Base-by-base conservation (phyloP, 352 stramenopile genomes). In the Phytophthora megakarya region DNA sequence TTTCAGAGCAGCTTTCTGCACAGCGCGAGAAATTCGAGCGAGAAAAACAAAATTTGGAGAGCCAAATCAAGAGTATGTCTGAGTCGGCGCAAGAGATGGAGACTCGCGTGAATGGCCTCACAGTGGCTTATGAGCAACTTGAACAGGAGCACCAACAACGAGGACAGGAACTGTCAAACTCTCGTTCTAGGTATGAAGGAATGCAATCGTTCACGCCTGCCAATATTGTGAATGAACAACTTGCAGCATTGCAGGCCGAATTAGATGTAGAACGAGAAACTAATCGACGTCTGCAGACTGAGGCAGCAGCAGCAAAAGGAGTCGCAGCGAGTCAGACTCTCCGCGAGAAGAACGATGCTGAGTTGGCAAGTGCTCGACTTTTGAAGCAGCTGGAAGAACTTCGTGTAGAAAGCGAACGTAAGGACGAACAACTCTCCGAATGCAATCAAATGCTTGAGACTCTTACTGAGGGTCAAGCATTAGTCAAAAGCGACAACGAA, bases 81-180 rank as follows among this genome's bases (percentile, higher is more conserved):
- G 59, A 73, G 18, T 67, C 73, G 18, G 65, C 66, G 1, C n/a
- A 58, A 1, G 72, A 76, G 22, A 61, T 78, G 46, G 76, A 88
- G 46, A 71, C 67, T 28, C 75, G 74, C 0, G 43, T 87, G 26
- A 74, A 80, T 53, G 80, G 73, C 9, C 64, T 89, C 7, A 72
- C 64, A 5, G 68, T 78, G 60, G 76, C 76, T 1, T 81, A 85
- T 61, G 73, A 85, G 33, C 67, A 86, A 21, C 67, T 88, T 12
- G 80, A 88, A 59, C 52, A 45, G 33, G 78, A 86, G 3, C 74
- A 85, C 33, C 51, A 73, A 26, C 52, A 68, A 49, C 25, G 40
- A 28, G 33, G 23, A 39, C 22, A 72, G 22, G 61, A 62, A 15
- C 22, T 58, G 8, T 26, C 32, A 38, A 50, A 15, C 33, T 12